Evolutionary conservation across 345 rosid genomes (phyloP).

Genomic region (Rubroshorea leprosula): DNA sequence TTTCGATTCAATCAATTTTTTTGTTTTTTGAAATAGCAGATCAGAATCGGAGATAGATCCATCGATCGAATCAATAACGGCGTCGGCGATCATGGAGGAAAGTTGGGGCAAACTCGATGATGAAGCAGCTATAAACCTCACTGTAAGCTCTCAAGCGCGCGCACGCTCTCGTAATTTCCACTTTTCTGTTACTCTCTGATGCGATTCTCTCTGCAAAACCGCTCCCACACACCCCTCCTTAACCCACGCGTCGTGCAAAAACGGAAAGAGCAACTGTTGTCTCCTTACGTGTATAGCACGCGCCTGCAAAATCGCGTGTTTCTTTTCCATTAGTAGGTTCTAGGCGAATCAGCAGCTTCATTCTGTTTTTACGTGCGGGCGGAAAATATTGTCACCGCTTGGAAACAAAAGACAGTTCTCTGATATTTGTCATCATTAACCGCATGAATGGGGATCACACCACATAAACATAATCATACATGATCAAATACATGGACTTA

Average conservation of each 20-base stretch:
- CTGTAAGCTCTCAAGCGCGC: background rate
- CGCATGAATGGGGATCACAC: background rate
- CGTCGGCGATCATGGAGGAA: background rate
- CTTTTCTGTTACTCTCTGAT: background rate
- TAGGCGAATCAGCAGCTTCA: background rate
- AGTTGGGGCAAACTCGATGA: background rate
- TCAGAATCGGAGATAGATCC: background rate
- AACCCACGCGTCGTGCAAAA: background rate
- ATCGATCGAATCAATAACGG: too few species aligned
- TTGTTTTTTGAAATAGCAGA: background rate
- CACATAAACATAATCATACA: background rate
- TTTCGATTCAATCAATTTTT: background rate
- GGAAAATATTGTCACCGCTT: background rate
- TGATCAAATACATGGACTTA: background rate
- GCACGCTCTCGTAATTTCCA: background rate
- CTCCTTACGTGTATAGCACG: background rate
- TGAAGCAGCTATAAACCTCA: conserved; percentile 6
- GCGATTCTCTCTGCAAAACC: background rate
- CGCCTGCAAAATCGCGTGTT: background rate
- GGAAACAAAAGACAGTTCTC: background rate
- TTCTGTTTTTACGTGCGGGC: background rate
- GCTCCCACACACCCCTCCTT: background rate
- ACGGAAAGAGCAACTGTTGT: background rate
- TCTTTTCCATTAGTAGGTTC: background rate
- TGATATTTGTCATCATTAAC: background rate